These are phyloP conservation scores for Fusarium goolgardi DNA, from an alignment of 2,329 filamentous ascomycete genomes.

Conservation along the genomic window DNA sequence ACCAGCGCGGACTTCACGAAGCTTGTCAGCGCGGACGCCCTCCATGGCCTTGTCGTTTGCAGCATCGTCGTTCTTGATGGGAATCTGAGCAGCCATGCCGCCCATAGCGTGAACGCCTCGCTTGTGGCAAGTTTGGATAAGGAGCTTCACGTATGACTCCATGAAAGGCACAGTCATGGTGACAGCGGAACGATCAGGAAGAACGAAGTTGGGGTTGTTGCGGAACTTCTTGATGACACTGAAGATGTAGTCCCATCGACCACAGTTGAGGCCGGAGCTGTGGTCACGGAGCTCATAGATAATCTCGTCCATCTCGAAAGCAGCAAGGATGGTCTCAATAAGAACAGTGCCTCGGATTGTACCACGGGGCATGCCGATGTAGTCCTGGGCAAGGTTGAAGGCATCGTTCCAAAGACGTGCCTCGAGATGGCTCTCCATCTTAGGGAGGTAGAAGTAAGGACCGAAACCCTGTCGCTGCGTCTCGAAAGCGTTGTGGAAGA, in stretches of 20 bases:
- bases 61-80: slow-evolving; percentile 92
- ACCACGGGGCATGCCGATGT: slow-evolving; percentile 86
- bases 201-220: slow-evolving; percentile 89
- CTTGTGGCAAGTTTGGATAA: slow-evolving; percentile 98
- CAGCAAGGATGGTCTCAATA: slow-evolving; percentile 97
- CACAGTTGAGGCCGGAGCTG: slow-evolving; percentile 96
- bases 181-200: slow-evolving; percentile 89
- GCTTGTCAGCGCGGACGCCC: slow-evolving; percentile 91
- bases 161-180: slow-evolving; percentile 99
- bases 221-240: slow-evolving; percentile 99
- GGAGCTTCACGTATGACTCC: slow-evolving; percentile 93
- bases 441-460: slow-evolving; percentile 97
- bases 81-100: slow-evolving; percentile 98
- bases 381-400: slow-evolving; percentile 96
- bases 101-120: slow-evolving; percentile 99
- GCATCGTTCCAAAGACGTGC: slow-evolving; percentile 98
- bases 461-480: slow-evolving; percentile 84
- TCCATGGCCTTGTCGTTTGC: slow-evolving; percentile 97
- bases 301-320: slow-evolving; percentile 99
- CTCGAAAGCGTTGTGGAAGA: slow-evolving; percentile 97
- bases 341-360: slow-evolving; percentile 95
- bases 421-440: slow-evolving; percentile 98
- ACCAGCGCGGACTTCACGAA: slow-evolving; percentile 92
- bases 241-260: slow-evolving; percentile 99
- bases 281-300: slow-evolving; percentile 99